Base-by-base conservation (phyloP, 2,329 filamentous ascomycete species). In the Calonectria hongkongensis region DNA sequence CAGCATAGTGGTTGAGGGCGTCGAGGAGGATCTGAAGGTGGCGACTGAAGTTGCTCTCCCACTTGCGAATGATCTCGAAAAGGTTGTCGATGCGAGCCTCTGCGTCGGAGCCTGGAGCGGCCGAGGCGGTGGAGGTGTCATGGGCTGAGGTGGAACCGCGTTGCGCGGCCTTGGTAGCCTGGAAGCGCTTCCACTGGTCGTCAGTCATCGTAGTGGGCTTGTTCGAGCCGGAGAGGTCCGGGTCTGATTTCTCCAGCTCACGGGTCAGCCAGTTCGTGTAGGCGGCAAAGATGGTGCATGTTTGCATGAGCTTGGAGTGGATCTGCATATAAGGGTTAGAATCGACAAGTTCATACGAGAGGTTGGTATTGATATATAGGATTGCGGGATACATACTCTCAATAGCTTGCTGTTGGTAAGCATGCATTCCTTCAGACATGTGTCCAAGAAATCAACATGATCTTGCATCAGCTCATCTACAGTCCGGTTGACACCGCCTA, bases 391-490 rank as follows among this genome's bases (percentile, higher is more conserved):
- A 84, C 88, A 76, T 89, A 98, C 96, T 85, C 95, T 93, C 7
- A 99, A 86, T 8, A 99, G 89, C 86, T 98, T 98, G 82, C 95
- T 95, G 83, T 99, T 98, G 25, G 97, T 99, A 76, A 99, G 89
- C 95, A 98, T 98, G 87, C 97, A 98, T 86, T 98, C 97, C 85
- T 98, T 99, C 80, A 99, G 88, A 83, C 97, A 99, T 4, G 97
- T 98, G 79, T 98, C 97, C 60, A 99, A 87, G 83, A 99, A 99
- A 85, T 98, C 97, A 73, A 99, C 96, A 85, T 99, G 97, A 81
- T 98, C 96, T 85, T 98, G 95, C 97, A 99, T 99, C 81, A 99
- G 86, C 85, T 98, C 95, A 81, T 99, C 97, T 1, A 99, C 97
- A 0, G 97, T 99, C 45, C 95, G 86, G 48, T 86, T 87, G 8